Conservation (phyloP, 2,329 filamentous ascomycete genomes). For the Aspergillus hiratsukae region DNA sequence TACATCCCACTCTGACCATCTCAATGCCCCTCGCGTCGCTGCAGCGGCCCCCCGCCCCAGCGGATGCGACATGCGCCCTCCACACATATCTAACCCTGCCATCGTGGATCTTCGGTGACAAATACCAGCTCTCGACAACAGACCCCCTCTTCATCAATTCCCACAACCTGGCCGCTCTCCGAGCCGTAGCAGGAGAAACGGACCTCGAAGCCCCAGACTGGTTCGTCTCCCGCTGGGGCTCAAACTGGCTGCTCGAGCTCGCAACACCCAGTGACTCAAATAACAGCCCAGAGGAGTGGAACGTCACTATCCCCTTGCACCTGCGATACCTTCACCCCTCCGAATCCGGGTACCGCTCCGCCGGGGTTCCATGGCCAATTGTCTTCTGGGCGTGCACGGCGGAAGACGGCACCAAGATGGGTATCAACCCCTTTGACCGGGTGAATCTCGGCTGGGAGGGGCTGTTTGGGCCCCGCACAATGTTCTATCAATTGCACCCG, state of each 20-base stretch:
- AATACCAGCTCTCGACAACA: conserved; percentile 66
- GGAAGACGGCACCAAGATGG: conserved; percentile 57
- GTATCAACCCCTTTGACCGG: conserved; percentile 78
- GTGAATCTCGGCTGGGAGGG: conserved; percentile 80
- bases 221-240: conserved; percentile 72
- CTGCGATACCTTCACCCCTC: conserved; percentile 72
- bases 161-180: conserved; percentile 68
- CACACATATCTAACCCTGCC: conserved; percentile 82
- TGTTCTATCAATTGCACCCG: conserved; percentile 76
- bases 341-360: conserved; percentile 48
- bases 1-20: conserved; percentile 77
- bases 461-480: conserved; percentile 68
- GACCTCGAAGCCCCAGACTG: conserved; percentile 91
- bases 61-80: conserved; percentile 60
- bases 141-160: conserved; percentile 68
- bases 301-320: conserved; percentile 67
- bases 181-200: conserved; percentile 67
- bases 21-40: conserved; percentile 51
- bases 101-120: conserved; percentile 75
- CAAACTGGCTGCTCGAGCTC: conserved; percentile 70
- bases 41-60: conserved; percentile 44
- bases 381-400: conserved; percentile 88
- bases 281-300: conserved; percentile 21
- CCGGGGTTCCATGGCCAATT: conserved; percentile 71
- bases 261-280: conserved; percentile 46